phyloP scores from a whole-genome alignment of 2,329 filamentous ascomycete genomes.

The Curvularia eragrostidis region DNA sequence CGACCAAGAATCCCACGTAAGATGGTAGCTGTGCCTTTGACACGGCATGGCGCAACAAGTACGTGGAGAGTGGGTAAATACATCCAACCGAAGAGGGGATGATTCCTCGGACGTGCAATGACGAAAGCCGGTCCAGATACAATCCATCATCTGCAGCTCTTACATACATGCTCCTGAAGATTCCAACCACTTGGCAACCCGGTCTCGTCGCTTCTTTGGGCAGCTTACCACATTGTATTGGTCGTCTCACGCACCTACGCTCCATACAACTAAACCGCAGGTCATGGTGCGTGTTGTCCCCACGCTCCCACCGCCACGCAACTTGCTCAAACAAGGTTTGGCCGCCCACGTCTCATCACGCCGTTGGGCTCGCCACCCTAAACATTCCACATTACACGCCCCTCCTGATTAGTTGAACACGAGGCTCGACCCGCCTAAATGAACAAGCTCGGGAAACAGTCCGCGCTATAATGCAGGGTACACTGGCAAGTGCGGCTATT shows the following conservation, averaged over 20 bases:
- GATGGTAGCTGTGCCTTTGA: background rate
- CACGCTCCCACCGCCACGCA: constrained; percentile 27
- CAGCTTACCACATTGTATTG: background rate
- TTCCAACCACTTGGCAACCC: background rate
- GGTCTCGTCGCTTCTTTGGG: background rate
- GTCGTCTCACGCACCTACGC: constrained; percentile 9
- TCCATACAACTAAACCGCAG: constrained; percentile 7
- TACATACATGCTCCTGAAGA: background rate
- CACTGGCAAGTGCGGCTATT: constrained; percentile 28
- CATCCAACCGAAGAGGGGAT: background rate
- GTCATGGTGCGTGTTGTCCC: background rate
- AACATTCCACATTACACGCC: constrained; percentile 6
- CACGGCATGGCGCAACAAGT: background rate
- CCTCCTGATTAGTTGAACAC: constrained; percentile 13
- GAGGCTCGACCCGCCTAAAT: constrained; percentile 16
- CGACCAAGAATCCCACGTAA: background rate
- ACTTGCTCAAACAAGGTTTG: constrained; percentile 33
- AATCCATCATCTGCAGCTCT: background rate
- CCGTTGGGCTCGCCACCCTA: constrained; percentile 19
- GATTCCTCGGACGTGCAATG: background rate
- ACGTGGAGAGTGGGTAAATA: background rate
- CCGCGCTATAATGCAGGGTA: constrained; percentile 2
- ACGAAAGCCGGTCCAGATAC: background rate
- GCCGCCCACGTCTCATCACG: constrained; percentile 14
- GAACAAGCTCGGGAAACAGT: constrained; percentile 2